Evolutionary conservation across 129 eudicot genomes (phyloP).

Genomic region (Pulicaria dysenterica): DNA sequence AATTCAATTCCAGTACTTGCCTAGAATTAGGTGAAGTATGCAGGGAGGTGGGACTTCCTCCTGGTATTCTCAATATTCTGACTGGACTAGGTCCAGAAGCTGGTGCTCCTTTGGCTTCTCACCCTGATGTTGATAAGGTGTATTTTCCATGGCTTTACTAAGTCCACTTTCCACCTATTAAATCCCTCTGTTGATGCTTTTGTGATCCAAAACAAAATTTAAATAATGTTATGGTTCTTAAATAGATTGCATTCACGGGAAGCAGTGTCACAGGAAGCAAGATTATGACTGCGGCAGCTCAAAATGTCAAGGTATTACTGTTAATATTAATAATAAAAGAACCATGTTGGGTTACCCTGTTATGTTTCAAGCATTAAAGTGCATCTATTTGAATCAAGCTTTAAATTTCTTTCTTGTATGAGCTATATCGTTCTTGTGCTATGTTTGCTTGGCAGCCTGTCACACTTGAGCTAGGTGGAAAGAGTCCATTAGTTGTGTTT

Average conservation of each 20-base stretch:
- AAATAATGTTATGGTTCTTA: not conserved
- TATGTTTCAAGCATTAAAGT: not conserved
- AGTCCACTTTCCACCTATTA: not conserved
- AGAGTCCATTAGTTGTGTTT: slow-evolving; percentile 94
- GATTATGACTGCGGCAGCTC: slow-evolving; percentile 96
- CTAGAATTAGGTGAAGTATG: slow-evolving; percentile 91
- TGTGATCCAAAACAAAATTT: not conserved
- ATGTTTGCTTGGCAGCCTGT: slow-evolving; percentile 72
- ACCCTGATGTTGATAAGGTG: slow-evolving; percentile 97
- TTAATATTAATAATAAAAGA: not conserved
- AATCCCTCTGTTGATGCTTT: not conserved
- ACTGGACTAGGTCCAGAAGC: slow-evolving; percentile 94
- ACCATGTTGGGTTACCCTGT: not conserved
- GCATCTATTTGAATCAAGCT: not conserved
- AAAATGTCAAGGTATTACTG: slow-evolving; percentile 68
- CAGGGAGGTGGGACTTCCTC: slow-evolving; percentile 89
- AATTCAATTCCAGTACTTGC: slow-evolving; percentile 66
- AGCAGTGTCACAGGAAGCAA: slow-evolving; percentile 93
- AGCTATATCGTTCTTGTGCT: not conserved
- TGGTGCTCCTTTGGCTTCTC: slow-evolving; percentile 96
- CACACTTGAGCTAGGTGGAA: slow-evolving; percentile 97
- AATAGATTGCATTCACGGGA: slow-evolving; percentile 96
- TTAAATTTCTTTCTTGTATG: not conserved
- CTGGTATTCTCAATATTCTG: slow-evolving; percentile 81
- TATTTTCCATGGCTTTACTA: not conserved